A percentile compares a stretch with the other conserved stretches of the same genome.
phyloP scores from a whole-genome alignment of 257 asterid genomes.

The Anisodus acutangulus region DNA sequence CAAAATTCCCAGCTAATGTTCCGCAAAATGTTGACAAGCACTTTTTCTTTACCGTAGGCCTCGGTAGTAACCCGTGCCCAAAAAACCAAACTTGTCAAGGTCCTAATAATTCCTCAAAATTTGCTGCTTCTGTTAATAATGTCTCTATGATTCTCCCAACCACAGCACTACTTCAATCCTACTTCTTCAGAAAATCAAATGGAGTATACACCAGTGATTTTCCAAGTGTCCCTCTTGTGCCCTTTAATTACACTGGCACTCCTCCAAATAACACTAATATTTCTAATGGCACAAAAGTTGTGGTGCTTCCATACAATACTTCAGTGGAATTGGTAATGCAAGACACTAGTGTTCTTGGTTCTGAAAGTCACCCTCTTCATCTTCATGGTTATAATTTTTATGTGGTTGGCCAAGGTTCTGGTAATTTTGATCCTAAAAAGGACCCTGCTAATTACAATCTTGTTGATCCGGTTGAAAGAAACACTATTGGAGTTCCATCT shows the following conservation, averaged over 20 bases:
- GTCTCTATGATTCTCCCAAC: slow-evolving; percentile 54
- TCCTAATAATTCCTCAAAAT: slow-evolving; percentile 62
- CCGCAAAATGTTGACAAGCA: slow-evolving; percentile 45
- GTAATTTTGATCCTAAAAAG: slow-evolving; percentile 55
- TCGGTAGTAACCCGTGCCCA: slow-evolving; percentile 48
- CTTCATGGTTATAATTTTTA: slow-evolving; percentile 65
- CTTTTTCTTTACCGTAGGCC: slow-evolving; percentile 49
- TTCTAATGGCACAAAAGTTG: slow-evolving; percentile 55
- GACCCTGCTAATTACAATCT: slow-evolving; percentile 63
- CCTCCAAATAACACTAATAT: slow-evolving; percentile 63
- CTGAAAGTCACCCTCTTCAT: slow-evolving; percentile 80
- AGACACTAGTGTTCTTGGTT: slow-evolving; percentile 67
- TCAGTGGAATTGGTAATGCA: slow-evolving; percentile 65
- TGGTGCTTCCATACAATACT: slow-evolving; percentile 54
- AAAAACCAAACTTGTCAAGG: slow-evolving; percentile 69
- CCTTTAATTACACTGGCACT: slow-evolving; percentile 66
- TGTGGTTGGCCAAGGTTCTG: slow-evolving; percentile 68
- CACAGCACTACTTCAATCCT: slow-evolving; percentile 57
- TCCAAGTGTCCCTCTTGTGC: slow-evolving; percentile 46
- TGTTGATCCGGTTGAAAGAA: slow-evolving; percentile 72
- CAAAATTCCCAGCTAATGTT: slow-evolving; percentile 52
- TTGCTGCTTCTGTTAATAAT: slow-evolving; percentile 64
- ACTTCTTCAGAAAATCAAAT: slow-evolving; percentile 46
- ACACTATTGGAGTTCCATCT: slow-evolving; percentile 60
- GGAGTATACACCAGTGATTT: slow-evolving; percentile 54